These are phyloP conservation scores for Pholiota molesta DNA, from an alignment of 768 basidiomycete genomes.

Conservation along the genomic window DNA sequence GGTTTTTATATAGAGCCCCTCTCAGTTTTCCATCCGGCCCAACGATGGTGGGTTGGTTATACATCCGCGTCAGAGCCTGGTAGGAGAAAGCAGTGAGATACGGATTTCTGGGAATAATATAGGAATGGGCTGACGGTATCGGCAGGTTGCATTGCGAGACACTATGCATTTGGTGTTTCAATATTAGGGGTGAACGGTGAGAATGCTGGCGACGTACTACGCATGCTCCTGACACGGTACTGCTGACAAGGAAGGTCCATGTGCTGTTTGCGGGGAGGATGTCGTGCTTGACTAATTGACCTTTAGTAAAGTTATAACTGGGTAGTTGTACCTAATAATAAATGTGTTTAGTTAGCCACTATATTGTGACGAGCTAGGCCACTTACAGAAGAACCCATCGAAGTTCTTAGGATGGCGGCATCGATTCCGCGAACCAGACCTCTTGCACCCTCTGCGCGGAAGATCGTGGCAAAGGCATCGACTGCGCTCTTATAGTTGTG, in stretches of 20 bases:
- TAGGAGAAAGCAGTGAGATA: too few relatives aligned
- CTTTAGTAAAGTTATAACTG: slow-evolving; percentile 93
- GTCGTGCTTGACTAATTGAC: slow-evolving; percentile 66
- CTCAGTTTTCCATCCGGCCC: slow-evolving; percentile 71
- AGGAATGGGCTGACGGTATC: slow-evolving; percentile 59
- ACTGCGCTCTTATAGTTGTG: slow-evolving; percentile 87
- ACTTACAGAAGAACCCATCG: slow-evolving; percentile 84
- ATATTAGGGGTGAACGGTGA: neutral
- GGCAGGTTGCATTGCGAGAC: slow-evolving; percentile 92
- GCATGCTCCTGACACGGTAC: slow-evolving; percentile 87
- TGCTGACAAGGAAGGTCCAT: slow-evolving; percentile 88
- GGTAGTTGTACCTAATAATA: slow-evolving; percentile 82
- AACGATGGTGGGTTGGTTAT: slow-evolving; percentile 86
- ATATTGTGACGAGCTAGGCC: neutral
- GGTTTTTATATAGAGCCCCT: slow-evolving; percentile 86
- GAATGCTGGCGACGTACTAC: slow-evolving; percentile 60
- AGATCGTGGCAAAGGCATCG: slow-evolving; percentile 81
- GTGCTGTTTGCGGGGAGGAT: slow-evolving; percentile 77
- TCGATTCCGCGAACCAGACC: slow-evolving; percentile 92
- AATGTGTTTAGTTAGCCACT: neutral
- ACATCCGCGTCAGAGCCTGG: slow-evolving; percentile 90
- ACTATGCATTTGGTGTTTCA: slow-evolving; percentile 42
- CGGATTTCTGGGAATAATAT: neutral
- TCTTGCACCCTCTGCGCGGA: slow-evolving; percentile 70
- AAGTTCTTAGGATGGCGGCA: slow-evolving; percentile 90